Conservation (phyloP, 2,329 filamentous ascomycete genomes). For the Aspergillus sp. region DNA sequence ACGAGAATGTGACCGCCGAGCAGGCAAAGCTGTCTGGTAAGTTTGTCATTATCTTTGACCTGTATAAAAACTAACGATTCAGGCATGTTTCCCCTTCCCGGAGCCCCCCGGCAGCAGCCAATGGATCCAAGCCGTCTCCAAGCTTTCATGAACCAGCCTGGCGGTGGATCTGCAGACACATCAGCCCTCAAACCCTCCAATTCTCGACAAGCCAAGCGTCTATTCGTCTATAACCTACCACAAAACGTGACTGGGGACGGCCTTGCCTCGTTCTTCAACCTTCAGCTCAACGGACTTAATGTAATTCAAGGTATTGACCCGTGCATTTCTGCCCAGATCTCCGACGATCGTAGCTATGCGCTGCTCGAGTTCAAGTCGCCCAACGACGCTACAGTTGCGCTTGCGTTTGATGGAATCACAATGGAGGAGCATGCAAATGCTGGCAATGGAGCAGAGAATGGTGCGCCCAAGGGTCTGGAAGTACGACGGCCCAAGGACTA, state of each 20-base stretch:
- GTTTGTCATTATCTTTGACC: slow-evolving; percentile 15
- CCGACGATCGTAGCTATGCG: slow-evolving; percentile 78
- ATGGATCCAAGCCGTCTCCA: slow-evolving; percentile 95
- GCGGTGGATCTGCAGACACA: slow-evolving; percentile 68
- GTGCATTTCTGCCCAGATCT: slow-evolving; percentile 81
- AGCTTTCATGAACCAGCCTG: slow-evolving; percentile 91
- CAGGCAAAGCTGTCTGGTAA: slow-evolving; percentile 89
- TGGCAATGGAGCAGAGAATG: slow-evolving; percentile 53
- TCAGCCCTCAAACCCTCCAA: slow-evolving; percentile 90
- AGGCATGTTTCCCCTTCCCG: slow-evolving; percentile 97
- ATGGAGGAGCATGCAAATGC: slow-evolving; percentile 74
- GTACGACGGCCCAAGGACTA: slow-evolving; percentile 95
- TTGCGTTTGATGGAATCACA: slow-evolving; percentile 85
- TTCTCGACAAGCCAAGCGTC: slow-evolving; percentile 89
- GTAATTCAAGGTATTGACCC: slow-evolving; percentile 83
- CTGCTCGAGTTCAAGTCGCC: slow-evolving; percentile 88
- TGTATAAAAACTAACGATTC: slow-evolving; percentile 4
- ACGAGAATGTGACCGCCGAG: slow-evolving; percentile 97
- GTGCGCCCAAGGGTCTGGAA: slow-evolving; percentile 61
- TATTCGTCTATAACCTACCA: slow-evolving; percentile 85
- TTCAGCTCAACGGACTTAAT: slow-evolving; percentile 96
- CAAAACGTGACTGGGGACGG: slow-evolving; percentile 72
- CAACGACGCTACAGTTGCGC: slow-evolving; percentile 84
- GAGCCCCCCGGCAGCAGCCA: slow-evolving; percentile 89
- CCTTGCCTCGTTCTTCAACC: slow-evolving; percentile 86